Evolutionary conservation across 1,284 basidiomycete species (phyloP).

Genomic region (Ganoderma sinense): DNA sequence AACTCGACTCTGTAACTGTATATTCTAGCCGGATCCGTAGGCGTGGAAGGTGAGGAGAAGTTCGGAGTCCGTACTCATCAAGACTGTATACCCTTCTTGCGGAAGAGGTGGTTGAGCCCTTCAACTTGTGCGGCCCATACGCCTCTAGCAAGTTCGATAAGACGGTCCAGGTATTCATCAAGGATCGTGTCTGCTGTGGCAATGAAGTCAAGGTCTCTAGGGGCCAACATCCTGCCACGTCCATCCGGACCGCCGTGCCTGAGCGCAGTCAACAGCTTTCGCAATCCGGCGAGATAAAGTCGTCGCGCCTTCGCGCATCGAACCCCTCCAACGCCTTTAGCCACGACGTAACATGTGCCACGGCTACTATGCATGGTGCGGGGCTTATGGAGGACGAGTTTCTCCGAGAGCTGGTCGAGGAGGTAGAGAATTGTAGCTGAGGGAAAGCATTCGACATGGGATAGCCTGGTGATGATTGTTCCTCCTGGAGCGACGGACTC

Average conservation of each 20-base stretch:
- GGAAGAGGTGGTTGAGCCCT: slow-evolving; percentile 19
- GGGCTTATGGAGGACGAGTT: slow-evolving; percentile 43
- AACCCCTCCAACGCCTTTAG: slow-evolving; percentile 33
- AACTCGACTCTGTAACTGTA: neutral
- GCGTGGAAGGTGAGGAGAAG: neutral
- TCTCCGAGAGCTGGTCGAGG: slow-evolving; percentile 40
- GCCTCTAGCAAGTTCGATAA: slow-evolving; percentile 24
- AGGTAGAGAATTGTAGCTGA: slow-evolving; percentile 42
- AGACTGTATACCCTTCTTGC: slow-evolving; percentile 15
- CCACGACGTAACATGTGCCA: slow-evolving; percentile 43
- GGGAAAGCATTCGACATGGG: slow-evolving; percentile 39
- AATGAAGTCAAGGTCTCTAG: slow-evolving; percentile 26
- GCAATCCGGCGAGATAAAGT: slow-evolving; percentile 18
- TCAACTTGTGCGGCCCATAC: slow-evolving; percentile 27
- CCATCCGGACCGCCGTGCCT: slow-evolving; percentile 14
- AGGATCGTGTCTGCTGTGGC: slow-evolving; percentile 20
- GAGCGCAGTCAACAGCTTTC: slow-evolving; percentile 25
- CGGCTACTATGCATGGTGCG: slow-evolving; percentile 22
- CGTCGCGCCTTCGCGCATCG: neutral
- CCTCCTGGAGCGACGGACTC: slow-evolving; percentile 36
- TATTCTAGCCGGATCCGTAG: neutral
- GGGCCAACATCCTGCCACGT: slow-evolving; percentile 9
- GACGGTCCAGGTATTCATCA: slow-evolving; percentile 17
- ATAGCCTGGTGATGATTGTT: slow-evolving; percentile 44
- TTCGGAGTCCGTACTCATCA: neutral